These are phyloP conservation scores for Tetrahymena elliotti DNA, from an alignment of 73 alveolate species.

Conservation along the genomic window DNA sequence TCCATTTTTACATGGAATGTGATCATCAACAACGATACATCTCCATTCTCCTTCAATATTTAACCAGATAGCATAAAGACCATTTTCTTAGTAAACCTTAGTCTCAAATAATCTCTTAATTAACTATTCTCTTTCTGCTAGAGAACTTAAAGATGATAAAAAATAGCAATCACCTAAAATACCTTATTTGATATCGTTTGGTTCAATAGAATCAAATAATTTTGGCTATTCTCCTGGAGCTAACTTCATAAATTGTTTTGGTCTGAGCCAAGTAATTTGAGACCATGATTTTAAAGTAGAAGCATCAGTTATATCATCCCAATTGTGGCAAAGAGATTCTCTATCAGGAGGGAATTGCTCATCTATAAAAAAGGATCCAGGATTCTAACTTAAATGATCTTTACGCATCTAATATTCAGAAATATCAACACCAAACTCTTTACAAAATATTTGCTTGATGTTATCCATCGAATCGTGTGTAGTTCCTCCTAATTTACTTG, in stretches of 20 bases:
- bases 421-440: background rate
- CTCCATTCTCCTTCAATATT: constrained; percentile 80
- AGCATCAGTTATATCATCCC: background rate
- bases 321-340: background rate
- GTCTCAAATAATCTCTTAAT: constrained; percentile 51
- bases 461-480: background rate
- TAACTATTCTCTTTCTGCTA: constrained; percentile 71
- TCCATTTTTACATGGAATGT: constrained; percentile 73
- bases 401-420: background rate
- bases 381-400: background rate
- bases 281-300: background rate
- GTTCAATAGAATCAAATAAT: constrained; percentile 55
- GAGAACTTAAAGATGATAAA: constrained; percentile 64
- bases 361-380: background rate
- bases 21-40: constrained; percentile 84
- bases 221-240: background rate
- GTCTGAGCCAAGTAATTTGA: background rate
- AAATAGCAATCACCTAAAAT: constrained; percentile 75
- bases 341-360: background rate
- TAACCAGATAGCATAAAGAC: background rate
- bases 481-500: background rate
- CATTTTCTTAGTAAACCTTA: constrained; percentile 48
- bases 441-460: background rate
- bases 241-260: background rate
- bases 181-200: constrained; percentile 69